Base-by-base conservation (phyloP, 2,329 filamentous ascomycete genomes). In the Calycina marina region DNA sequence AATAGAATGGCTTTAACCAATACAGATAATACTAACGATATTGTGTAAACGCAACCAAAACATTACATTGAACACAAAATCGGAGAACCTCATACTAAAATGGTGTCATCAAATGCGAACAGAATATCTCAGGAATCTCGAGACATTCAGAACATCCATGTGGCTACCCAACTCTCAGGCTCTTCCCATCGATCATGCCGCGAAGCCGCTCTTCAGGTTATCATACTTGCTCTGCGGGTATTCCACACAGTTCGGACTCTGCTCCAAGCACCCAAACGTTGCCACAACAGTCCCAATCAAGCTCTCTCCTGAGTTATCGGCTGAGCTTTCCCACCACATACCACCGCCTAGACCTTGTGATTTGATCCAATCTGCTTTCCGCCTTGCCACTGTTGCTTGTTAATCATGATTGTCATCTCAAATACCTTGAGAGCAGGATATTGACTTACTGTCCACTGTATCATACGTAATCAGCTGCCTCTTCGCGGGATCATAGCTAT, bases 251-350 rank as follows among this genome's bases (percentile, higher is more conserved):
- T 83, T 83, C 12, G 60, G 45, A 31, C 55, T 59, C 47, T 57
- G 56, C 39, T 72, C 60, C 18, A 83, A 55, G 68, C 2, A 46
- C 54, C 4, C 76, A 8, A 82, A 54, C 0, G 55, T 58, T 18
- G 67, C 60, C 1, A 79, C 69, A 11, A 77, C 72, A 10, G 67
- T 74, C 5, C 55, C 59, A 34, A 86, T 84, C 49, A 94, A 52
- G 45, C 81, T 88, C 0, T 64, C 60, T 0, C 72, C 74, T 3
- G 56, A 51, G 50, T 74, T 76, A 53, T 94, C 88, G 1, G 71
- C 76, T 48, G 78, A 88, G 46, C 73, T 82, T 59, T 94, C 86
- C 27, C 72, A 52, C 84, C 84, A 96, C 86, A 96, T 94, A n/a
- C 69, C 83, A 12, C 88, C 88, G 2, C 85, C 86, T 0, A 94